Evolutionary conservation across 345 rosid species (phyloP), one percentile per base, ranked within the genome.

Genomic region (Gossypium thurberi): DNA sequence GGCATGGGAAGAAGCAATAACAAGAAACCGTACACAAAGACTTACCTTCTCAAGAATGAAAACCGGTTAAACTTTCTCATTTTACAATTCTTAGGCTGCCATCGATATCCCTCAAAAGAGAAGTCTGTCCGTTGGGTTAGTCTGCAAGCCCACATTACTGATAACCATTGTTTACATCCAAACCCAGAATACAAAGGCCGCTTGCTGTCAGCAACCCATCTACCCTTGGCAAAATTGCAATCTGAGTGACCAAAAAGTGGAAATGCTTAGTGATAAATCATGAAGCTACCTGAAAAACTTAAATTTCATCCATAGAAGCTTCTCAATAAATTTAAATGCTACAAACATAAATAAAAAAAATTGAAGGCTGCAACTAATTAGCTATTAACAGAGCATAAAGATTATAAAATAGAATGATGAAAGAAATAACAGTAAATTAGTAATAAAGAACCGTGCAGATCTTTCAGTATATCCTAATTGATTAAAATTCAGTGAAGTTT

Each of bases 61-160:
- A 84, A 82, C 52, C 82, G 77, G 23, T 87, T 90, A 78, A 90
- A 94, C 68, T 85, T 86, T 25, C 82, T 84, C 84, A 85, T 82
- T 69, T 86, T 79, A 75, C 96, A 94, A 81, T 87, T 80, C 53
- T 86, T 70, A 20, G 97, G 94, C 78, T 86, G 93, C 94, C 98
- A 94, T 18, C 90, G 81, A 66, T 84, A 87, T 76, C 84, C 73
- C 75, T 94, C 98, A 0, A 81, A 94, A 2, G 96, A 85, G 76
- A 91, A 94, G 65, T 90, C 96, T 3, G 83, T 81, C 13, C 96
- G 81, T 25, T 82, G 82, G 28, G 82, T 87, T 25, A 83, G 74
- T 77, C 92, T 80, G 82, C 95, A 91, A 0, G 97, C 81, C 97
- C 97, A 90, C 90, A 86, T 83, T 68, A 66, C 80, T 47, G 96